phyloP scores from a whole-genome alignment of 2,329 filamentous ascomycete genomes.

The Colletotrichum incanum region DNA sequence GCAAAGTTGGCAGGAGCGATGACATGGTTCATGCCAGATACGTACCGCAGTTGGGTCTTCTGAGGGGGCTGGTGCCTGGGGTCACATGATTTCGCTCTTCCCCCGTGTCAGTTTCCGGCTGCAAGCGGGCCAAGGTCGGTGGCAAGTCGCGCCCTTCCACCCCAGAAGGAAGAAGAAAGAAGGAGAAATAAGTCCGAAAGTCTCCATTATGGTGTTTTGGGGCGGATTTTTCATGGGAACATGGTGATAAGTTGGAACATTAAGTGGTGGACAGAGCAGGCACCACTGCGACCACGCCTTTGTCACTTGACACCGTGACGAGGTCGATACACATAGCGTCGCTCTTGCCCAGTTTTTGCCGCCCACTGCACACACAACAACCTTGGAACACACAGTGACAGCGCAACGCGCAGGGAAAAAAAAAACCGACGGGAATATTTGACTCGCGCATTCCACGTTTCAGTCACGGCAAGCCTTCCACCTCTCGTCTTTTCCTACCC shows the following conservation, averaged over 20 bases:
- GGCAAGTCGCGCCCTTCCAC: conserved; percentile 45
- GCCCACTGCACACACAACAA: conserved; percentile 7
- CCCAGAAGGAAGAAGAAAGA: background rate
- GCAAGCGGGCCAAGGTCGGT: conserved; percentile 41
- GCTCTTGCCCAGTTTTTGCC: conserved; percentile 10
- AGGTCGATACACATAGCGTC: background rate
- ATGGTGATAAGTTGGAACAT: background rate
- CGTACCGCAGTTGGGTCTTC: background rate
- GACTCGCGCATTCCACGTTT: conserved; percentile 39
- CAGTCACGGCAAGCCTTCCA: background rate
- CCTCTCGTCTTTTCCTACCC: background rate
- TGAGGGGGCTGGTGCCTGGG: conserved; percentile 52
- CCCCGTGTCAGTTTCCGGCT: conserved; percentile 49
- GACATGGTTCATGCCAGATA: background rate
- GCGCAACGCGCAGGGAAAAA: background rate
- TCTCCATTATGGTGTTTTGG: background rate
- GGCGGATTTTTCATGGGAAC: background rate
- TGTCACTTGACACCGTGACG: background rate
- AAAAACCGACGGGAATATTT: conserved; percentile 22
- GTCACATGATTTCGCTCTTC: conserved; percentile 57
- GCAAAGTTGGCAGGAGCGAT: background rate
- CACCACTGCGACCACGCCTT: background rate
- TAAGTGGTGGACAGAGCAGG: background rate
- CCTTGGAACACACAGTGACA: conserved; percentile 5
- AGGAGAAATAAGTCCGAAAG: background rate